Conservation (phyloP, 2,329 filamentous ascomycete genomes). For the Pleurostoma richardsiae region DNA sequence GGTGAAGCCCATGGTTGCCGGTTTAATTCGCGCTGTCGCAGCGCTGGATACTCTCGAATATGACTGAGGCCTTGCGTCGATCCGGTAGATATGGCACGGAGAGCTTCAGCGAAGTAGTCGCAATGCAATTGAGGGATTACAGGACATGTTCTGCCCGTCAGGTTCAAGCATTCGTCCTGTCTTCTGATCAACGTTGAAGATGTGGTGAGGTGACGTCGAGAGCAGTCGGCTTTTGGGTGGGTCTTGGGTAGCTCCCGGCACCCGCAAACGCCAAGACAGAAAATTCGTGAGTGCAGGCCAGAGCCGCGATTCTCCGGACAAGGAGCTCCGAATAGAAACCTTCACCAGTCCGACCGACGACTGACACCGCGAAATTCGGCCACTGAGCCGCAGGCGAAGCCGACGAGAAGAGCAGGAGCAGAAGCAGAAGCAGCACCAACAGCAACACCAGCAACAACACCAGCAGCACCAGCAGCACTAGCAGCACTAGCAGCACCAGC, state of each 20-base stretch:
- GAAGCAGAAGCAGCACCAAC: too few relatives aligned
- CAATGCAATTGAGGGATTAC: not conserved
- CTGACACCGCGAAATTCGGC: too few relatives aligned
- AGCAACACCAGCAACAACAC: too few relatives aligned
- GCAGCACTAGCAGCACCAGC: not conserved
- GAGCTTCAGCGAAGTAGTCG: too few relatives aligned
- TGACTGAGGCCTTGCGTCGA: too few relatives aligned
- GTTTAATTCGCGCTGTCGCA: not conserved
- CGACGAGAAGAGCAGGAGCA: too few relatives aligned
- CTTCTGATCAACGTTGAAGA: not conserved
- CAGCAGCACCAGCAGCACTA: not conserved
- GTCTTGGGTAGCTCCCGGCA: conserved; percentile 8
- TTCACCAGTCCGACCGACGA: not conserved
- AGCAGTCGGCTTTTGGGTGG: not conserved
- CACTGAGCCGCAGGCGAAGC: too few relatives aligned
- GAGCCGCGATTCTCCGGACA: not conserved
- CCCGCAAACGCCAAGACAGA: conserved; percentile 7
- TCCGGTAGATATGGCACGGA: too few relatives aligned
- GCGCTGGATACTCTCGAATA: too few relatives aligned
- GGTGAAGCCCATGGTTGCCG: conserved; percentile 62
- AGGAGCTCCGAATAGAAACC: not conserved
- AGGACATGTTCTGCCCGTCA: not conserved
- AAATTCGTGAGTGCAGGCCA: conserved; percentile 5
- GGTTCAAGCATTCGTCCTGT: too few relatives aligned
- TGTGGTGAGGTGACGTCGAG: conserved; percentile 5